A percentile compares a stretch with the other conserved stretches of the same genome.
These are phyloP conservation scores for Diospyros kaki DNA, from an alignment of 148 eudicot genomes.

Conservation along the genomic window DNA sequence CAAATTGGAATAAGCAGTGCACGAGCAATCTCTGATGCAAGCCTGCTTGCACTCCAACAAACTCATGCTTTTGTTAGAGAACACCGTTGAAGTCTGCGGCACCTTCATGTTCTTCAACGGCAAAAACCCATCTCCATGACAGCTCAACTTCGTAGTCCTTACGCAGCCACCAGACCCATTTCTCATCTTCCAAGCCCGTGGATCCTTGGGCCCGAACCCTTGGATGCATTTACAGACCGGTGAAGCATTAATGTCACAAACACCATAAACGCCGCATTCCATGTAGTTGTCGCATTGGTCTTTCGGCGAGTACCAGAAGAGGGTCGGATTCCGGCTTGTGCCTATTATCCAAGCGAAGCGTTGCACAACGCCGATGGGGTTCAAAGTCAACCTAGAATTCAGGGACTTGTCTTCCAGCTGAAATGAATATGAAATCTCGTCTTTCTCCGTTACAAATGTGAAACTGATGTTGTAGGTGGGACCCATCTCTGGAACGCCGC, in stretches of 20 bases:
- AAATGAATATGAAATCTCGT: slow-evolving; percentile 4
- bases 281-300: slow-evolving; percentile 22
- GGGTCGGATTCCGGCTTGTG: not conserved
- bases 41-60: slow-evolving; percentile 10
- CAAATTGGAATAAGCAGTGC: slow-evolving; percentile 22
- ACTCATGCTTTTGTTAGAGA: not conserved
- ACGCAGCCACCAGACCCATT: slow-evolving; percentile 12
- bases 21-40: slow-evolving; percentile 22
- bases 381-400: slow-evolving; percentile 10
- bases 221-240: slow-evolving; percentile 19
- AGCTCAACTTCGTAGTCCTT: slow-evolving; percentile 13
- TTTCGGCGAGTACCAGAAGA: slow-evolving; percentile 5
- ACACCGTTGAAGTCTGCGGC: slow-evolving; percentile 20
- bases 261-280: slow-evolving; percentile 25
- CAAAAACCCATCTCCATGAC: slow-evolving; percentile 28
- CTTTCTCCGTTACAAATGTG: not conserved
- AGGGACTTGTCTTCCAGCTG: slow-evolving; percentile 1
- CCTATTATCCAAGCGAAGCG: slow-evolving; percentile 6
- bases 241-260: slow-evolving; percentile 6
- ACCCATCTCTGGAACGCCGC: slow-evolving; percentile 3
- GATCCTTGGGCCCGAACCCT: slow-evolving; percentile 21
- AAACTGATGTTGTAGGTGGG: slow-evolving; percentile 1
- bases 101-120: slow-evolving; percentile 14
- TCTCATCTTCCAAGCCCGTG: slow-evolving; percentile 6
- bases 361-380: slow-evolving; percentile 5